Base-by-base conservation (phyloP, 805 yeast species). In the Clavispora asparagi region DNA sequence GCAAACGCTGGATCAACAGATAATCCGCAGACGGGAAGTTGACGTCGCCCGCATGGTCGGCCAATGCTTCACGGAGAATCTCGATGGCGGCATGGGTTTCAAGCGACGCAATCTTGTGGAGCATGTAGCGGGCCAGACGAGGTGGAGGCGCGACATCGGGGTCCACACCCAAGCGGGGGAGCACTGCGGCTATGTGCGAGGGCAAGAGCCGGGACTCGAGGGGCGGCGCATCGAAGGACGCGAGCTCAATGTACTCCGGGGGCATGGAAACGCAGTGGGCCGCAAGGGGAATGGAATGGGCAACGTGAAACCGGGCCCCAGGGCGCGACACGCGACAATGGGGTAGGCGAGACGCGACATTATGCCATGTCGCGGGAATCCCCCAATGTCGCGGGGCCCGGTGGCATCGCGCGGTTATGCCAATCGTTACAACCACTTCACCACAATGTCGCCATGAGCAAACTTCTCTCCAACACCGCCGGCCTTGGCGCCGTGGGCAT, bases 401-500 rank as follows among this genome's bases (percentile, higher is more conserved):
- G 8, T 11, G 13, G 32, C 32, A 30, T 11, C 23, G 23, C 23
- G 23, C 23, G 23, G 23, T 19, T 19, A 19, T 5, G 8, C 17
- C 38, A 36, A 35, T 19, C 30, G 31, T 32, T 41, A 25, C 43
- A 41, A 32, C 43, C 42, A 40, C 25, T 32, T 19, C 39, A 32
- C 28, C 44, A 27, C 16, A 29, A 14, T 14, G 17, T 25, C 32
- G 40, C 25, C 29, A 65, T 66, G 71, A 53, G 63, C 29, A 70
- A 67, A 46, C 43, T 62, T 23, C 40, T 66, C 39, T 44, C 62
- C 27, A 55, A 56, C 49, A 51, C 69, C 12, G 43, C 64, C n/a
- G 76, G 73, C 6, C 41, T 68, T 13, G 68, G 74, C 11, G 57
- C 65, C 26, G 62, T 70, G 7, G 75, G 76, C 9, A 52, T 70